A percentile compares a stretch with the other conserved stretches of the same genome.
Evolutionary conservation across 306 rosid genomes (phyloP).

Genomic region (Pyrus pyrifolia): DNA sequence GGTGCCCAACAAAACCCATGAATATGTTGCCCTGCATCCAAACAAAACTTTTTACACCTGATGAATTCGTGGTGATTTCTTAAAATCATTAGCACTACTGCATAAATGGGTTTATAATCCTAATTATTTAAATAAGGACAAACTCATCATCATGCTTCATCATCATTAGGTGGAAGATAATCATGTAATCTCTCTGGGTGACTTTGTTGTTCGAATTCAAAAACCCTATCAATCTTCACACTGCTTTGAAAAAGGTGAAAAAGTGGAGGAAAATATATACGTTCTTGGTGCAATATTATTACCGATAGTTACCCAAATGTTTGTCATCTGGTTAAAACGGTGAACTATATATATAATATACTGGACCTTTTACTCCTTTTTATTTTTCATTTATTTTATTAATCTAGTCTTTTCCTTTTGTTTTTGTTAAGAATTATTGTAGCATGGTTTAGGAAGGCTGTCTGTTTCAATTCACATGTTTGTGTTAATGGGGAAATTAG

Average conservation of each 20-base stretch:
- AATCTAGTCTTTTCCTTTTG: no score
- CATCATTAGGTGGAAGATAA: constrained; percentile 53
- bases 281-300: not conserved
- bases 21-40: constrained; percentile 44
- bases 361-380: not conserved
- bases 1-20: constrained; percentile 44
- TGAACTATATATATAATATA: not conserved
- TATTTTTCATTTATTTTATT: not conserved
- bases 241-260: not conserved
- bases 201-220: constrained; percentile 31
- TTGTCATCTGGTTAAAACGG: not conserved
- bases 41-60: constrained; percentile 26
- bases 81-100: not conserved
- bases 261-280: not conserved
- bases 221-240: not conserved
- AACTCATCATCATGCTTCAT: constrained; percentile 48
- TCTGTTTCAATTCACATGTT: not conserved
- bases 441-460: not conserved
- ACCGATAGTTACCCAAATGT: not conserved
- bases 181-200: constrained; percentile 37
- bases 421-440: not conserved
- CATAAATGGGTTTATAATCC: constrained; percentile 4
- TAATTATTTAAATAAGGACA: constrained; percentile 42
- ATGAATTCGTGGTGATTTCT: not conserved
- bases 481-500: not conserved